phyloP scores from a whole-genome alignment of 208 protist genomes.

The Trypanosomatidae sp. region DNA sequence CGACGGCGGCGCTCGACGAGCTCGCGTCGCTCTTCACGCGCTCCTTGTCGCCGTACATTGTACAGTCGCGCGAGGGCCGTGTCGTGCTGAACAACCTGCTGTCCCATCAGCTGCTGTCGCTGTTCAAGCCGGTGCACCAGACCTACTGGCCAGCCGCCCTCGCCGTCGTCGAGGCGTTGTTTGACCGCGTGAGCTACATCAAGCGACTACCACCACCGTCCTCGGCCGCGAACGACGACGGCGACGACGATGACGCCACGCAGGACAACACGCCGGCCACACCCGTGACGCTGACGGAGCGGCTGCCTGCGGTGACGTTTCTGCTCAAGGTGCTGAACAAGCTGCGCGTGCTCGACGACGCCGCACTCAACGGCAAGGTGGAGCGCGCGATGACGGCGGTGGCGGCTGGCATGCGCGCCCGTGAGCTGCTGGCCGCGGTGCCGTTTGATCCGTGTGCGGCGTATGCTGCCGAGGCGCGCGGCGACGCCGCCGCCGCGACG shows the following conservation, averaged over 20 bases:
- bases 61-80: slow-evolving; percentile 53
- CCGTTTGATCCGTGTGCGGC: slow-evolving; percentile 58
- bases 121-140: slow-evolving; percentile 70
- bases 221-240: slow-evolving; percentile 6
- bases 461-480: slow-evolving; percentile 28
- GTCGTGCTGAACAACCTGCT: slow-evolving; percentile 51
- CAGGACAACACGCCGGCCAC: neutral
- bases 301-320: slow-evolving; percentile 52
- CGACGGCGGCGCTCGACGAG: slow-evolving; percentile 22
- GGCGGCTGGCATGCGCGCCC: slow-evolving; percentile 63
- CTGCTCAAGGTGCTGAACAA: slow-evolving; percentile 78
- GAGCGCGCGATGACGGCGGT: slow-evolving; percentile 59
- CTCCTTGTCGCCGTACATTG: slow-evolving; percentile 66
- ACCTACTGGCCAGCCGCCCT: slow-evolving; percentile 52
- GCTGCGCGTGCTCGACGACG: slow-evolving; percentile 64
- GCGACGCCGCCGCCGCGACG: slow-evolving; percentile 5
- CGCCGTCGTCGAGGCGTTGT: slow-evolving; percentile 40
- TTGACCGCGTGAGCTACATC: slow-evolving; percentile 59
- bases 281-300: slow-evolving; percentile 22
- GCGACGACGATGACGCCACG: neutral
- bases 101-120: slow-evolving; percentile 42
- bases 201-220: slow-evolving; percentile 34
- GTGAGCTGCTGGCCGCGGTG: slow-evolving; percentile 51
- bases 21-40: slow-evolving; percentile 42
- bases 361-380: slow-evolving; percentile 52